Evolutionary conservation across 352 stramenopile genomes (phyloP), one percentile per base, ranked within the genome.

Genomic region (Albugo candida): DNA sequence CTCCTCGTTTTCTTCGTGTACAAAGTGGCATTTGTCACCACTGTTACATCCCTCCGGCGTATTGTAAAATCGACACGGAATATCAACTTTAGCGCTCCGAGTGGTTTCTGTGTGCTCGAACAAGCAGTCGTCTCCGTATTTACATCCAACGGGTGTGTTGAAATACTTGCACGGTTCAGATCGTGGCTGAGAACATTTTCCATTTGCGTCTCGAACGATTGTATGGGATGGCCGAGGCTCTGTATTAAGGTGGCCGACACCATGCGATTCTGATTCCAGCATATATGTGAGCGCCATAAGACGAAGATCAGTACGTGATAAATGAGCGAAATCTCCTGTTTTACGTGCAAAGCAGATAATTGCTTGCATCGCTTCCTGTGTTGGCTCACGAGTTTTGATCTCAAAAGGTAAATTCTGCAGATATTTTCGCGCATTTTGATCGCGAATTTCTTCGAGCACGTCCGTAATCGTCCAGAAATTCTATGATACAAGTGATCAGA

Each of bases 231-330:
- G 58, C 55, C 80, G 69, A 2, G 79, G 79, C 19, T 58, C 77
- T n/a, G 68, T 72, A 46, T 77, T 73, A 34, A 92, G 48, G 47
- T 91, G 77, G 14, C 68, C 65, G 0, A 51, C 45, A 42, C 75
- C 77, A 47, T 87, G 83, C 8, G 63, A 54, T 52, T 92, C 79
- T 1, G 68, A 59, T 48, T 92, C 79, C 18, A 92, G 53, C 66
- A 87, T 83, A 56, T 89, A 92, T 21, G 74, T 73, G 56, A 92
- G 55, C 50, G 79, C 77, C 77, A 92, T 87, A 56, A 92, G 71
- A 48, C 77, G 75, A 60, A 91, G 49, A 64, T 92, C 79, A 40
- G 75, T 81, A 21, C 87, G 73, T 51, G 77, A 91, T 12, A 92
- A 64, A 58, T 73, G 80, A 12, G 68, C 60, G 55, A 89, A 91